Evolutionary conservation across 2,329 filamentous ascomycete genomes (phyloP), one percentile per base, ranked within the genome.

Genomic region (Trichoderma cornu-damae): DNA sequence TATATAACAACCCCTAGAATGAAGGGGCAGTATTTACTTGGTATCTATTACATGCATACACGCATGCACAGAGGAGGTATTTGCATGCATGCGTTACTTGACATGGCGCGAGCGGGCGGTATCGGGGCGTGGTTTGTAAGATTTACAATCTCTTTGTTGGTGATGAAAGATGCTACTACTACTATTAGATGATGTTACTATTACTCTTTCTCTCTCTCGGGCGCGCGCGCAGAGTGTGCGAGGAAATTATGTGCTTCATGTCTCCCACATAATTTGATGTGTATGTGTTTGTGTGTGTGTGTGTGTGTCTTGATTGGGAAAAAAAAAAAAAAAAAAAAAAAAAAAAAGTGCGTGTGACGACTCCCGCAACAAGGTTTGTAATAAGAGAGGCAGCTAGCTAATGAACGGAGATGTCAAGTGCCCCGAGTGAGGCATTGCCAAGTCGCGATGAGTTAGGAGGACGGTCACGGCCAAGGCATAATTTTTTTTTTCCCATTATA

Each of bases 401-500:
- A n/a, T n/a, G n/a, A n/a, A n/a, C n/a, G n/a, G n/a, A n/a, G n/a
- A n/a, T n/a, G n/a, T n/a, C n/a, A n/a, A n/a, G n/a, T n/a, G n/a
- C n/a, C n/a, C n/a, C n/a, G n/a, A n/a, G n/a, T 28, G 26, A 28
- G 26, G 26, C 26, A 28, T 4, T 4, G 7, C 16, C 14, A 4
- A 7, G n/a, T 18, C 16, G 5, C 24, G 26, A 5, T 37, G 34
- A 11, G 11, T 7, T 26, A 28, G 7, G 2, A 14, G 16, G 20
- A 22, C 6, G 6, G 2, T n/a, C 34, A 24, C n/a, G n/a, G n/a
- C 35, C 30, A 46, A 55, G 42, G 44, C 51, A 54, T 61, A 61
- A 57, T 60, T 53, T 37, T 61, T 51, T 22, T 60, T 53, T 37
- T 61, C 48, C 24, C 54, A 62, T 64, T 63, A 64, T 63, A 61